These are phyloP conservation scores for Chytriomyces sp. DNA, from an alignment of 192 early-diverging fungal species.

Conservation along the genomic window DNA sequence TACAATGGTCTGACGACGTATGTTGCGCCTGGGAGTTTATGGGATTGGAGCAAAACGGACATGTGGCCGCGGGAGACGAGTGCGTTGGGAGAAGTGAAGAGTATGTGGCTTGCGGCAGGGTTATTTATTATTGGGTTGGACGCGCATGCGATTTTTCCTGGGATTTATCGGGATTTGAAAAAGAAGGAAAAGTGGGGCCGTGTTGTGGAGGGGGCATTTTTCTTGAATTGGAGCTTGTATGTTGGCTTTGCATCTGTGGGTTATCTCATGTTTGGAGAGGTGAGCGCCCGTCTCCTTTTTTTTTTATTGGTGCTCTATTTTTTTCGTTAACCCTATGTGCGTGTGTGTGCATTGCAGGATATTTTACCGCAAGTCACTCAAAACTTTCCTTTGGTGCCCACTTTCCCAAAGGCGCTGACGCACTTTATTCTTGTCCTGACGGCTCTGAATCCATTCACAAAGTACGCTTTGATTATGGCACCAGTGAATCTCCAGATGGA, in stretches of 20 bases:
- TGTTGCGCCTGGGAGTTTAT: constrained; percentile 60
- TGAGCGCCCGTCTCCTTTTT: constrained; percentile 6
- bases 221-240: constrained; percentile 56
- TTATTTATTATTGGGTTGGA: constrained; percentile 45
- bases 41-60: constrained; percentile 57
- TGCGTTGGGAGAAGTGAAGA: background rate
- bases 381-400: constrained; percentile 65
- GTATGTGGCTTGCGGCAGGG: constrained; percentile 41
- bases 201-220: constrained; percentile 65
- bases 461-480: constrained; percentile 69
- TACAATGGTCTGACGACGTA: constrained; percentile 60
- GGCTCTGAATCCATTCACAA: constrained; percentile 72
- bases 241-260: constrained; percentile 57
- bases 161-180: constrained; percentile 70
- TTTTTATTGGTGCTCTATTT: background rate
- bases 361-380: constrained; percentile 61
- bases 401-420: constrained; percentile 57
- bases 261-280: constrained; percentile 74
- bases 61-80: constrained; percentile 47
- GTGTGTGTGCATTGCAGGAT: constrained; percentile 3
- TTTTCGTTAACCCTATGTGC: no score
- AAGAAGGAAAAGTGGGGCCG: constrained; percentile 49
- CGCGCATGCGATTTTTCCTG: constrained; percentile 72
- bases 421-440: constrained; percentile 64
- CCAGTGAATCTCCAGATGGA: constrained; percentile 58